Conservation (phyloP, 2,329 filamentous ascomycete species). For the Coniella lustricola region DNA sequence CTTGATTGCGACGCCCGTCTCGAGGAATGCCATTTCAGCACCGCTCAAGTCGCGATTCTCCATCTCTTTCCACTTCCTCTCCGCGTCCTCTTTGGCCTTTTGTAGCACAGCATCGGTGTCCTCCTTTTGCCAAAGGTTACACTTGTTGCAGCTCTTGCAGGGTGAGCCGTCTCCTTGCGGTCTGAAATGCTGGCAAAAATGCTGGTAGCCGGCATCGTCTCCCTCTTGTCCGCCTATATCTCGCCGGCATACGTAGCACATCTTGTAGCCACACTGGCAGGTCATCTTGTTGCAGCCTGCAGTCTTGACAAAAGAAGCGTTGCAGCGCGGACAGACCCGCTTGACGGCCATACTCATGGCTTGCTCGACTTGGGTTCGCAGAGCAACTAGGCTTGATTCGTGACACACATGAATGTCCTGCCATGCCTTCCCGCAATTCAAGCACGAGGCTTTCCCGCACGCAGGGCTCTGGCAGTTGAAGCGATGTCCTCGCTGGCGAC, state of each 20-base stretch:
- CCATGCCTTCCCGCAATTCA: constrained; percentile 78
- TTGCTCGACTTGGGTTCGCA: constrained; percentile 84
- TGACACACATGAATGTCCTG: constrained; percentile 84
- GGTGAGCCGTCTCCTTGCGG: constrained; percentile 63
- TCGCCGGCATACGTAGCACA: constrained; percentile 94
- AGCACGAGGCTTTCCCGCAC: constrained; percentile 68
- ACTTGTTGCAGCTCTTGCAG: constrained; percentile 74
- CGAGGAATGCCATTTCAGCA: constrained; percentile 49
- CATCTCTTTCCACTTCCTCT: constrained; percentile 61
- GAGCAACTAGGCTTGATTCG: constrained; percentile 71
- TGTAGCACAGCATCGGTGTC: constrained; percentile 62
- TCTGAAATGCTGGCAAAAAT: constrained; percentile 95
- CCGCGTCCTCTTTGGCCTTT: constrained; percentile 63
- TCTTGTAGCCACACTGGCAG: constrained; percentile 91
- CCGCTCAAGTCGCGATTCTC: constrained; percentile 53
- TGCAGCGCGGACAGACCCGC: constrained; percentile 86
- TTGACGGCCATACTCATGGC: constrained; percentile 93
- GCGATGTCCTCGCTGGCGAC: constrained; percentile 63
- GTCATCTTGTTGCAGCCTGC: constrained; percentile 95
- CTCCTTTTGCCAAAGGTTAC: constrained; percentile 73
- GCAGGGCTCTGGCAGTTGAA: constrained; percentile 68
- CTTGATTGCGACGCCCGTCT: constrained; percentile 40
- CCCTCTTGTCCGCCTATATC: constrained; percentile 48
- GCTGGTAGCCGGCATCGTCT: constrained; percentile 67
- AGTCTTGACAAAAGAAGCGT: constrained; percentile 86